A percentile compares a stretch with the other conserved stretches of the same genome.
These are phyloP conservation scores for Baorangia bicolor DNA, from an alignment of 768 basidiomycete species.

Conservation along the genomic window DNA sequence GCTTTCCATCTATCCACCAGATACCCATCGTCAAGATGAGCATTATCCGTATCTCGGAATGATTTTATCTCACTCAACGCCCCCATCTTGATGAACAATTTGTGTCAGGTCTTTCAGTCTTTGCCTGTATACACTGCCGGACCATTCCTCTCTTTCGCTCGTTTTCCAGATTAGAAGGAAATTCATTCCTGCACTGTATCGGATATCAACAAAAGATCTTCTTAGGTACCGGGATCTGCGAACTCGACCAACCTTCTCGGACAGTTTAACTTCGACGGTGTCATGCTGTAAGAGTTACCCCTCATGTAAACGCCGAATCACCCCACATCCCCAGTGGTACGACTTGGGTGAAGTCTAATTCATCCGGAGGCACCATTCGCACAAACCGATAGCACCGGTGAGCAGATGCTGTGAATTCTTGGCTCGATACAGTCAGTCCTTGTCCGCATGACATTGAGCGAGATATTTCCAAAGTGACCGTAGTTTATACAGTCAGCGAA, in stretches of 20 bases:
- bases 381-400: background rate
- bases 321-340: background rate
- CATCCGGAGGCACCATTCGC: background rate
- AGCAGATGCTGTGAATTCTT: background rate
- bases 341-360: background rate
- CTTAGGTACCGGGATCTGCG: background rate
- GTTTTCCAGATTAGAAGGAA: background rate
- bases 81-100: background rate
- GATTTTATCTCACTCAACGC: background rate
- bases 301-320: background rate
- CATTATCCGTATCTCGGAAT: background rate
- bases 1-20: slow-evolving; percentile 5
- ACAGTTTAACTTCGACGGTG: background rate
- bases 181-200: background rate
- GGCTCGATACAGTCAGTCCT: background rate
- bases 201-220: background rate
- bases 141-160: background rate
- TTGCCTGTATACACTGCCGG: background rate
- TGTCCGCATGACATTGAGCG: background rate
- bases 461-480: background rate
- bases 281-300: background rate
- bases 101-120: background rate
- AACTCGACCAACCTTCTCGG: background rate
- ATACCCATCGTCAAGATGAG: slow-evolving; percentile 4
- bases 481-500: background rate